Evolutionary conservation across 2,329 filamentous ascomycete genomes (phyloP).

Genomic region (Alternaria dauci): DNA sequence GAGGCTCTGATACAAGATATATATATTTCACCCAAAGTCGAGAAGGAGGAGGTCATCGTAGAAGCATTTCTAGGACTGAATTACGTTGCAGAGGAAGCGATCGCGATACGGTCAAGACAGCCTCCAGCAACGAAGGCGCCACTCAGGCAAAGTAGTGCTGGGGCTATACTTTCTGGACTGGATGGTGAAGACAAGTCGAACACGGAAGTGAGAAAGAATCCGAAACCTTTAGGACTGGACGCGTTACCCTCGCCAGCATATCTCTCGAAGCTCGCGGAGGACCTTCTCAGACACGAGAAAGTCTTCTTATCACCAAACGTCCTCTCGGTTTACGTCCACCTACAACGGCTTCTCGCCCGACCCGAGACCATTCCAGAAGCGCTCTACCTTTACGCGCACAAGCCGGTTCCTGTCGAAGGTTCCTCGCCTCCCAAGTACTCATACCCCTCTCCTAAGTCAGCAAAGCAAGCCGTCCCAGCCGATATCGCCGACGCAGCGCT

Average conservation of each 20-base stretch:
- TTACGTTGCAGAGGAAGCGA: slow-evolving; percentile 36
- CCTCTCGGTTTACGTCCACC: slow-evolving; percentile 76
- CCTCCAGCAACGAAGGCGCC: slow-evolving; percentile 31
- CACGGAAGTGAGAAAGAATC: slow-evolving; percentile 12
- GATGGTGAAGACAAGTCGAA: slow-evolving; percentile 28
- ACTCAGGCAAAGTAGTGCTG: slow-evolving; percentile 44
- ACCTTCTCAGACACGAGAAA: slow-evolving; percentile 74
- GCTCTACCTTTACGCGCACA: slow-evolving; percentile 83
- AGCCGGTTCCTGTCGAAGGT: slow-evolving; percentile 73
- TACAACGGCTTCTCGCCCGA: slow-evolving; percentile 75
- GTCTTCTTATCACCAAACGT: slow-evolving; percentile 81
- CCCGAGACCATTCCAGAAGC: slow-evolving; percentile 81
- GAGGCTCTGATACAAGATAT: slow-evolving; percentile 40
- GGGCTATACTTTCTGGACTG: slow-evolving; percentile 45
- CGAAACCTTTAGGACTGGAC: slow-evolving; percentile 26
- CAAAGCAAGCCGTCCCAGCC: slow-evolving; percentile 76
- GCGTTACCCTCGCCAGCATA: slow-evolving; percentile 44
- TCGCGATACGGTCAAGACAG: slow-evolving; percentile 40
- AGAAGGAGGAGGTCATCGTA: slow-evolving; percentile 34
- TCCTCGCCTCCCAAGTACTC: slow-evolving; percentile 56
- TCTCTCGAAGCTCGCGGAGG: slow-evolving; percentile 68
- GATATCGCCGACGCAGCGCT: slow-evolving; percentile 76
- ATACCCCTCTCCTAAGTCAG: slow-evolving; percentile 70
- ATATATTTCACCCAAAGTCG: slow-evolving; percentile 39
- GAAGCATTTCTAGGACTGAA: slow-evolving; percentile 34